A percentile compares a stretch with the other conserved stretches of the same genome.
phyloP scores from a whole-genome alignment of 345 rosid genomes.

The Eucalyptus coolabah region DNA sequence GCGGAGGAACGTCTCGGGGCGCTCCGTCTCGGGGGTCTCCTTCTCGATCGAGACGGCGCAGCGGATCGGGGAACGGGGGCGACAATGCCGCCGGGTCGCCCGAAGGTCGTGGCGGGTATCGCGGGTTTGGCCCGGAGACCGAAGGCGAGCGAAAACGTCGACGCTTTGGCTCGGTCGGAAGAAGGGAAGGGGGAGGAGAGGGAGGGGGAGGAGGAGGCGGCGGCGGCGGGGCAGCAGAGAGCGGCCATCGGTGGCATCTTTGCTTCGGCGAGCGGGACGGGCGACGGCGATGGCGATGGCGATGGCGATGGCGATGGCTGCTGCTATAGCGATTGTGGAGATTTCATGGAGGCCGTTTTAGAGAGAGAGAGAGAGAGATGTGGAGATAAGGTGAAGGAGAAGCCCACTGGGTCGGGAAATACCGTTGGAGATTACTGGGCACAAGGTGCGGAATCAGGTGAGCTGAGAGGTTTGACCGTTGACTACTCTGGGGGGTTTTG shows the following conservation, averaged over 20 bases:
- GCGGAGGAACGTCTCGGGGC: conserved; percentile 69
- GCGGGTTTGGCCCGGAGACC: not conserved
- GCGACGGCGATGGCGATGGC: not conserved
- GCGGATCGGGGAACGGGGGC: not conserved
- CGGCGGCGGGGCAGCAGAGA: not conserved
- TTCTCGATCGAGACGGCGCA: conserved; percentile 58
- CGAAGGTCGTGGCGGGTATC: not conserved
- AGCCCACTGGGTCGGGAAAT: not conserved
- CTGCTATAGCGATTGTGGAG: not conserved
- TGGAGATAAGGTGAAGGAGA: not conserved
- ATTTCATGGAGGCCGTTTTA: not conserved
- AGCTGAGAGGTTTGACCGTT: not conserved
- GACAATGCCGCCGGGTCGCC: not conserved
- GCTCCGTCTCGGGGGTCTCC: conserved; percentile 48
- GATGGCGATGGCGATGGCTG: not conserved
- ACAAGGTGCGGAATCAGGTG: not conserved
- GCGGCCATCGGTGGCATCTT: not conserved
- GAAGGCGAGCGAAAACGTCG: not conserved
- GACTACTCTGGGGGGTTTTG: not conserved
- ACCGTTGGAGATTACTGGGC: not conserved
- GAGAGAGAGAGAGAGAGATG: not conserved
- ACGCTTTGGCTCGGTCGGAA: not conserved
- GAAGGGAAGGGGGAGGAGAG: not conserved
- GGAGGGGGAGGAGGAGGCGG: not conserved
- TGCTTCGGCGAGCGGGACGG: not conserved